Evolutionary conservation across 1,284 basidiomycete genomes (phyloP).

Genomic region (Irpex sp.): DNA sequence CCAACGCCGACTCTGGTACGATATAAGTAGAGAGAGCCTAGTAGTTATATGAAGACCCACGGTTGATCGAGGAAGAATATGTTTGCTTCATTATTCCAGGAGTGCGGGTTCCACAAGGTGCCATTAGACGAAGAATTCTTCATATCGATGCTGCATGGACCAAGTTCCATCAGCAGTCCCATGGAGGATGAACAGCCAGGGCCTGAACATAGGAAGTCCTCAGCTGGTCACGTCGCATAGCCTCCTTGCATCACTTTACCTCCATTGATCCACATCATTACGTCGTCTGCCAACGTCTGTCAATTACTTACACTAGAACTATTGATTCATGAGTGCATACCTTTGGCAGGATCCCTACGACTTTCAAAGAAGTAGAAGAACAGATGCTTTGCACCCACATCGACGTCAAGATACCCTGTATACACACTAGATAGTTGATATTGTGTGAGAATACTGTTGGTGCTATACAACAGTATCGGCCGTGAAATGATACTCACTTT

Average conservation of each 20-base stretch:
- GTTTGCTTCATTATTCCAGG: constrained; percentile 65
- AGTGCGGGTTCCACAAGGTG: constrained; percentile 58
- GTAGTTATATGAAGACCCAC: constrained; percentile 28
- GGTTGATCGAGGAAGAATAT: constrained; percentile 72
- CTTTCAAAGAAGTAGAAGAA: constrained; percentile 91
- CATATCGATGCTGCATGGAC: constrained; percentile 58
- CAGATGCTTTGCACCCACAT: constrained; percentile 56
- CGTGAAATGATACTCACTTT: constrained; percentile 31
- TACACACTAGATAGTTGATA: constrained; percentile 36
- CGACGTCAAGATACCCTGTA: constrained; percentile 63
- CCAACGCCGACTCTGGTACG: constrained; percentile 54
- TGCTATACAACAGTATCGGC: too few relatives aligned
- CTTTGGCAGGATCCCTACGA: constrained; percentile 57
- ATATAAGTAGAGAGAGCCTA: background rate
- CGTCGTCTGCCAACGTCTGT: constrained; percentile 42
- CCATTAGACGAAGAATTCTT: constrained; percentile 42
- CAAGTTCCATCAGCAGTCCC: constrained; percentile 52
- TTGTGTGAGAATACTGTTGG: background rate
- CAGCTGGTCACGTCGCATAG: background rate
- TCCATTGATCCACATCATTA: constrained; percentile 74
- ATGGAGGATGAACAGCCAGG: constrained; percentile 63
- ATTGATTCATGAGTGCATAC: constrained; percentile 13
- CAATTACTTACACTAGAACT: background rate
- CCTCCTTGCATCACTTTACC: constrained; percentile 29
- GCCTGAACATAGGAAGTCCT: constrained; percentile 30